Percentiles rank a stretch among this genome's conserved stretches.
Evolutionary conservation across 1,284 basidiomycete genomes (phyloP).

Genomic region (Tilletia indica): DNA sequence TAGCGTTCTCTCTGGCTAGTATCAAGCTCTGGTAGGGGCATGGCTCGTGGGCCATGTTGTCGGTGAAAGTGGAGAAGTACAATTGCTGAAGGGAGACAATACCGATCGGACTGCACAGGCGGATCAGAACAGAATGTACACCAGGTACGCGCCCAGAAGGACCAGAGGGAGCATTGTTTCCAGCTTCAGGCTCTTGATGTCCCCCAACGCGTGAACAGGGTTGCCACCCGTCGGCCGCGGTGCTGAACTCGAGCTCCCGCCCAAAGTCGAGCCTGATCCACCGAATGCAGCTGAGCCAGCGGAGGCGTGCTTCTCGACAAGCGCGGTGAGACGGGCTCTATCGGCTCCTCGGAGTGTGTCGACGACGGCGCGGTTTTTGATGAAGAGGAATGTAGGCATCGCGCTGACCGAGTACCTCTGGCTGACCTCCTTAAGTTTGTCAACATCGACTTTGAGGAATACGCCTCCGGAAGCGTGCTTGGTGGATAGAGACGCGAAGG

Average conservation of each 20-base stretch:
- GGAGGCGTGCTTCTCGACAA: slow-evolving; percentile 20
- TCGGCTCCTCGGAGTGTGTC: slow-evolving; percentile 28
- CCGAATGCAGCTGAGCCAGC: slow-evolving; percentile 12
- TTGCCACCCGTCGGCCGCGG: not conserved
- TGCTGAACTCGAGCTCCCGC: not conserved
- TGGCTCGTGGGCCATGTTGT: no score
- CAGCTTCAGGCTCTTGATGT: slow-evolving; percentile 3
- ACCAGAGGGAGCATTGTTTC: slow-evolving; percentile 23
- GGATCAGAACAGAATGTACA: slow-evolving; percentile 20
- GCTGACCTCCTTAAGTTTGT: slow-evolving; percentile 18
- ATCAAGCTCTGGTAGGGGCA: no score
- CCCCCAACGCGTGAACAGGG: not conserved
- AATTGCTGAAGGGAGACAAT: not conserved
- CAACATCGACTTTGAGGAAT: slow-evolving; percentile 32
- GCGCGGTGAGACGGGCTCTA: slow-evolving; percentile 12
- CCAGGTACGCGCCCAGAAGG: slow-evolving; percentile 20
- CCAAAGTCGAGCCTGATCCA: slow-evolving; percentile 21
- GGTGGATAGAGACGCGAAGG: slow-evolving; percentile 22
- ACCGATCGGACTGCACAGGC: not conserved
- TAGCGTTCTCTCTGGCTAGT: no score
- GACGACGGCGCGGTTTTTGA: slow-evolving; percentile 24
- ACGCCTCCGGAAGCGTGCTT: slow-evolving; percentile 8
- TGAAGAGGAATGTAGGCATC: slow-evolving; percentile 32
- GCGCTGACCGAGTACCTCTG: slow-evolving; percentile 24
- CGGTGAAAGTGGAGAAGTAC: no score